These are phyloP conservation scores for Fusarium nelsonii DNA, from an alignment of 2,329 filamentous ascomycete species.

Conservation along the genomic window DNA sequence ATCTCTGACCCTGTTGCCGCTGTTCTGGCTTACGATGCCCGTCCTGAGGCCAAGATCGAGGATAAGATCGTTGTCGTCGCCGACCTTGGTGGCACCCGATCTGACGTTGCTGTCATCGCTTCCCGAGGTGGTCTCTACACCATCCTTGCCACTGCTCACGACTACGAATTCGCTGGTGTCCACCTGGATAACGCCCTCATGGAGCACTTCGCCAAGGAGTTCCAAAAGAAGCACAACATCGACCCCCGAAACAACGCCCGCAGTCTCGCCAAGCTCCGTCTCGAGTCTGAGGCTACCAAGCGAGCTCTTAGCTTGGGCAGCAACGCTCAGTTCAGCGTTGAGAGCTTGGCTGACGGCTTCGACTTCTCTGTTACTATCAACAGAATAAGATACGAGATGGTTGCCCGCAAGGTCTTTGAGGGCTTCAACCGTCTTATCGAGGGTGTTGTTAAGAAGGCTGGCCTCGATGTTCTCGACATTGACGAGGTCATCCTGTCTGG, in stretches of 20 bases:
- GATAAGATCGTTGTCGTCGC: constrained; percentile 95
- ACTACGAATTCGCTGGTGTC: constrained; percentile 91
- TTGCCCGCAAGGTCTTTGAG: constrained; percentile 86
- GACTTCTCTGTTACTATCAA: constrained; percentile 95
- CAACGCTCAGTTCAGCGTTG: constrained; percentile 92
- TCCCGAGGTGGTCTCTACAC: constrained; percentile 97
- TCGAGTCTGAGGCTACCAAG: constrained; percentile 92
- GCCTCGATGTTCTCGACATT: constrained; percentile 90
- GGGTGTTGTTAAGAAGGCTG: constrained; percentile 89
- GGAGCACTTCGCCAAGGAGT: constrained; percentile 98
- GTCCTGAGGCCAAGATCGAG: constrained; percentile 76
- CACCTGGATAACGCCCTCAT: constrained; percentile 91
- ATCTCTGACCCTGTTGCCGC: constrained; percentile 92
- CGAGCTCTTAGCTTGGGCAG: constrained; percentile 89
- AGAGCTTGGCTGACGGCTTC: constrained; percentile 87
- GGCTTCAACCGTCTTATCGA: constrained; percentile 89
- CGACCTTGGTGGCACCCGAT: constrained; percentile 91
- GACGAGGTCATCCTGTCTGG: constrained; percentile 95
- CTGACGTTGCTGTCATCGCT: constrained; percentile 90
- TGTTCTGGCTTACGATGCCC: constrained; percentile 90
- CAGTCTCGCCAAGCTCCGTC: constrained; percentile 89
- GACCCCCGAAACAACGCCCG: constrained; percentile 87
- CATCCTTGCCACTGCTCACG: constrained; percentile 90
- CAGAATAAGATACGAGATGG: constrained; percentile 90
- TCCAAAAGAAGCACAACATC: constrained; percentile 94